Base-by-base conservation (phyloP, 306 rosid species). In the Trifolium repens region DNA sequence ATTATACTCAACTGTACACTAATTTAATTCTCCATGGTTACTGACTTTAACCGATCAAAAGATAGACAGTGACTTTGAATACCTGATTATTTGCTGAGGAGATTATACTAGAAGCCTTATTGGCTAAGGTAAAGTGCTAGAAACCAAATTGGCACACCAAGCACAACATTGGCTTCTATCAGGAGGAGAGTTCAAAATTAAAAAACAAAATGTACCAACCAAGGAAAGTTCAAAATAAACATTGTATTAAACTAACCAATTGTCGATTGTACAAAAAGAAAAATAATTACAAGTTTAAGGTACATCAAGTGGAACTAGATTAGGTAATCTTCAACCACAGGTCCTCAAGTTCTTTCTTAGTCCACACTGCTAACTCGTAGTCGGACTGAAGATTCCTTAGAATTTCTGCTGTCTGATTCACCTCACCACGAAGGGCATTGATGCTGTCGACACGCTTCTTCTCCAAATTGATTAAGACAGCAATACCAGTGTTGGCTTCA, bases 341-440 rank as follows among this genome's bases (percentile, higher is more conserved):
- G 13, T 8, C 30, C 60, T 54, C 60, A 54, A 54, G 60, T 22
- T 54, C 60, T 19, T 54, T 54, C 60, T 19, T 54, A 17, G 14
- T 17, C 13, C 5, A 54, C 30, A 54, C 26, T 19, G 60, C 30
- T 54, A 24, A 19, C 30, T 54, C 30, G 2, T 54, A 19, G 30
- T 54, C 30, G 5, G 60, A 54, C 60, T 24, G 60, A 54, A 54
- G 60, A 19, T 54, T 54, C 60, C 12, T 17, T 54, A 54, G 60
- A 54, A 12, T 54, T 54, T 9, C 9, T 5, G 26, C 60, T 5
- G 60, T 54, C 60, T 54, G 60, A 54, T 54, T 54, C 60, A 54
- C 60, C 14, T 54, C 60, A 54, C 12, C 26, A 24, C 60, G 60
- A 54, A 54, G 60, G 30, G 60, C 60, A 9, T 54, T 54, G 14